Evolutionary conservation across 768 basidiomycete species (phyloP), one percentile per base, ranked within the genome.

Genomic region (Pulveroboletus sp.): DNA sequence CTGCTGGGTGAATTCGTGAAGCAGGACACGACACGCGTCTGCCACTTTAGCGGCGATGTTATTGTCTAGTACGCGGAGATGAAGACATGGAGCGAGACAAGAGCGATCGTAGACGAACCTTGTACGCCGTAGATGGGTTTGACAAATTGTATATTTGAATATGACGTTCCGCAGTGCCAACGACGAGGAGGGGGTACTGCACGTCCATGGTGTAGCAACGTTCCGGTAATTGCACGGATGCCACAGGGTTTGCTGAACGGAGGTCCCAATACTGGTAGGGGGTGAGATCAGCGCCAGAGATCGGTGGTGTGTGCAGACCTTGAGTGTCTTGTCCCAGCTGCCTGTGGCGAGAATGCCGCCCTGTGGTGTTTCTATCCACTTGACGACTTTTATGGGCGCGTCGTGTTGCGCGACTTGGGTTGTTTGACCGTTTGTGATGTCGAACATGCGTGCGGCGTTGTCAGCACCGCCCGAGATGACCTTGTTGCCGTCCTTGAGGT

Each of bases 291-390:
- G 41, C 27, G 12, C 5, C 35, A 8, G 14, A 24, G 39, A 35
- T 25, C 23, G 40, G 34, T 8, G 29, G 21, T n/a, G 43, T 27
- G 27, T 1, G 55, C 51, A 3, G 56, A 94, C 94, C 77, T 94
- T 95, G 64, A 98, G 70, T 2, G 91, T 95, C 71, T 95, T 95
- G 68, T 99, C 95, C 97, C 97, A 99, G 45, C 92, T 93, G 10
- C 94, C 97, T 1, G 95, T 97, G 12, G 85, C 90, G 17, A 94
- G 74, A 53, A 94, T 82, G 13, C 89, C 81, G 31, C 79, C 79
- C 52, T 79, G 80, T 19, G 82, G 83, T 6, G 85, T 79, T 52
- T 94, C 87, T 44, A 92, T 75, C 82, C 87, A 94, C 45, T 82
- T 78, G 33, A 92, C 84, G 49, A 80, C 83, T 66, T 85, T 90